Base-by-base conservation (phyloP, 2,329 filamentous ascomycete genomes). In the Mycosphaerella sp. region DNA sequence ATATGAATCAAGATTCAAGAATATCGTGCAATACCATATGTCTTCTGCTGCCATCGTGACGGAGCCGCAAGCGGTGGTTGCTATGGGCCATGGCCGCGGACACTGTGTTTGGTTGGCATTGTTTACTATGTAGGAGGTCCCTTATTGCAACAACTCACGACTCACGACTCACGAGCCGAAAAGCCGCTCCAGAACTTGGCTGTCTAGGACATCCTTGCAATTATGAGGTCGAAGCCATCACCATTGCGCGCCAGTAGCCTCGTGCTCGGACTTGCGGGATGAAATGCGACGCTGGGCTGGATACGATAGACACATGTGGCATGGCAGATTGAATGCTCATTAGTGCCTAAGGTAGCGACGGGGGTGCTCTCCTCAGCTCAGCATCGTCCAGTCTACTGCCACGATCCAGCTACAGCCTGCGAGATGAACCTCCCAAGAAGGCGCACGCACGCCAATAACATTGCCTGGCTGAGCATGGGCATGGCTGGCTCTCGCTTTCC, bases 401-500 rank as follows among this genome's bases (percentile, higher is more conserved):
- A 76, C 68, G 10, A 63, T 56, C 71, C 72, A 75, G 34, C 40
- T 67, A 48, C 62, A 56, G 2, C 63, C 67, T 0, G 63, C 61
- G 23, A 74, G 52, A 49, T 69, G 63, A 8, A 75, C 64, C 41
- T 73, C 67, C 74, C 74, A 76, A 38, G 65, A 63, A 12, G 74
- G 73, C 43, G 70, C 62, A 47, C 69, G 61, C 6, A 76, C 54
- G 1, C 70, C 70, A 6, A 76, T 60, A 1, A 70, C 48, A 54
- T 59, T 61, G 8, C 64, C 64, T 21, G 32, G 11, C n/a, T 1
- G 48, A 1, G 67, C 52, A 29, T 57, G 62, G 1, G 67, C 52
- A 29, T 57, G 62, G 1, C 69, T 57, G 59, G 12, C 55, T 32
- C 7, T 31, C 55, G 61, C 62, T 21, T 56, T 61, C 26, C 43